These are phyloP conservation scores for Nigrospora sphaerica DNA, from an alignment of 2,329 filamentous ascomycete species.

Conservation along the genomic window DNA sequence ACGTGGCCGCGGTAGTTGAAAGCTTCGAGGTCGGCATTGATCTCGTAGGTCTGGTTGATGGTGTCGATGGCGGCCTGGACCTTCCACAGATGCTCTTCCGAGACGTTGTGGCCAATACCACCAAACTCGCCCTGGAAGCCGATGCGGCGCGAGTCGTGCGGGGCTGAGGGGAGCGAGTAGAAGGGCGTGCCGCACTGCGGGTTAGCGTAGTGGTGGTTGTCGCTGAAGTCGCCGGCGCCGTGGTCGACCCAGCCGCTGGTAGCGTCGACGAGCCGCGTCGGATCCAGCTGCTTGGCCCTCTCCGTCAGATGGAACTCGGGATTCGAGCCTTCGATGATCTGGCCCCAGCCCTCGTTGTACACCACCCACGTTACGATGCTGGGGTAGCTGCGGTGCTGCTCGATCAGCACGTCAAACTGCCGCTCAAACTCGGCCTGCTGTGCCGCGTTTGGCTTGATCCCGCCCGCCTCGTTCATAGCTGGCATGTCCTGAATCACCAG, in stretches of 20 bases:
- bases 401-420: slow-evolving; percentile 52
- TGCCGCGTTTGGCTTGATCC: slow-evolving; percentile 25
- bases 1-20: slow-evolving; percentile 62
- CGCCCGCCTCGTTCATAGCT: slow-evolving; percentile 34
- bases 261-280: slow-evolving; percentile 56
- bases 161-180: slow-evolving; percentile 49
- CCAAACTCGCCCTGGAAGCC: slow-evolving; percentile 67
- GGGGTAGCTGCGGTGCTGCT: slow-evolving; percentile 57
- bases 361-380: slow-evolving; percentile 62
- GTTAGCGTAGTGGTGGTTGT: slow-evolving; percentile 67
- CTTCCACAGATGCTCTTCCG: slow-evolving; percentile 60
- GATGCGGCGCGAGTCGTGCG: slow-evolving; percentile 52
- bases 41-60: slow-evolving; percentile 63
- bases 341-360: slow-evolving; percentile 69
- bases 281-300: slow-evolving; percentile 49
- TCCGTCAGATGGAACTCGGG: slow-evolving; percentile 52
- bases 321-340: slow-evolving; percentile 38
- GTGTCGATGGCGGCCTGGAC: slow-evolving; percentile 47
- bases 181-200: slow-evolving; percentile 66
- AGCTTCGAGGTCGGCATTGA: slow-evolving; percentile 46
- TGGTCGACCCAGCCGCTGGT: slow-evolving; percentile 63
- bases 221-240: slow-evolving; percentile 57
- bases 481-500: slow-evolving; percentile 70
- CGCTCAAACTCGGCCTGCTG: slow-evolving; percentile 48
- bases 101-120: slow-evolving; percentile 59